These are phyloP conservation scores for Pyrenopolyporus hunteri DNA, from an alignment of 495 filamentous ascomycete genomes.

Conservation along the genomic window DNA sequence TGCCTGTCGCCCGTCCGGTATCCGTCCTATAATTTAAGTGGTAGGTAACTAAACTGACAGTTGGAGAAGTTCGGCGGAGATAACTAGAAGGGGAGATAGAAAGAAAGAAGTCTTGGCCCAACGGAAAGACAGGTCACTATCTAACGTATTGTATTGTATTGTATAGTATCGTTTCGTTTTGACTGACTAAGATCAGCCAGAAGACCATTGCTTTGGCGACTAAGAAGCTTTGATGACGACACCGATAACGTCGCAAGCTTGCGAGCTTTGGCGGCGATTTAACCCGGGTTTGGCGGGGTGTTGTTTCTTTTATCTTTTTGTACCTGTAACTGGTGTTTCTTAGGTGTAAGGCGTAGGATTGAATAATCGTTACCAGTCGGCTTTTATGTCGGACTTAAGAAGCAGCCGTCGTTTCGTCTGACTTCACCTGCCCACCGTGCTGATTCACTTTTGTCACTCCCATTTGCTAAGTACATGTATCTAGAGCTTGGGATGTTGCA, in stretches of 20 bases:
- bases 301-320: too few relatives aligned
- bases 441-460: too few relatives aligned
- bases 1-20: background rate
- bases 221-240: too few relatives aligned
- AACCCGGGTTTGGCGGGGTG: too few relatives aligned
- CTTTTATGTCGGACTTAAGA: slow-evolving; percentile 45
- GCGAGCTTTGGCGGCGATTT: too few relatives aligned
- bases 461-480: background rate
- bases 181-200: too few relatives aligned
- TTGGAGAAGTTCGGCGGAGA: too few relatives aligned
- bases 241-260: too few relatives aligned
- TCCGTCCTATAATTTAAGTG: background rate
- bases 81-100: background rate
- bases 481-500: too few relatives aligned
- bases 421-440: too few relatives aligned
- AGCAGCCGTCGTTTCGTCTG: background rate
- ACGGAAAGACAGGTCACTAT: background rate
- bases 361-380: slow-evolving; percentile 18
- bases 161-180: too few relatives aligned
- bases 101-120: background rate
- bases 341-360: background rate
- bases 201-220: too few relatives aligned
- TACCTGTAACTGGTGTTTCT: background rate
- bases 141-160: background rate
- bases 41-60: background rate